Base-by-base conservation (phyloP, 2,329 filamentous ascomycete species). In the Bisporella sp. region DNA sequence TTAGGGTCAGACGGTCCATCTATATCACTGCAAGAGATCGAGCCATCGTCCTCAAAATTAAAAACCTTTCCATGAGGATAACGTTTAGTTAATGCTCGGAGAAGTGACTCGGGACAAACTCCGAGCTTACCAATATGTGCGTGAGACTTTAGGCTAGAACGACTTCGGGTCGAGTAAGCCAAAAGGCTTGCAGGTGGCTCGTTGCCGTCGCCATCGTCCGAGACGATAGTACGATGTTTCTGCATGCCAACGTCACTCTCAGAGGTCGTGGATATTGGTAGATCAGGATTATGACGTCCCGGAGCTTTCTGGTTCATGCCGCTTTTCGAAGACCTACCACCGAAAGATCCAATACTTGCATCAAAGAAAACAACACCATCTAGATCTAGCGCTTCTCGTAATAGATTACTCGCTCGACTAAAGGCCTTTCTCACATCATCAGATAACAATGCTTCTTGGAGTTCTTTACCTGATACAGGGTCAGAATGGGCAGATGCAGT, bases 361-460 rank as follows among this genome's bases (percentile, higher is more conserved):
- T 39, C 35, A 9, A 39, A 11, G 13, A 39, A 39, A 9, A 39
- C 13, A 13, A 13, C 35, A 3, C 35, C 35, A 39, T 39, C 35
- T 9, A 39, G 3, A 11, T 13, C 35, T 39, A 39, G 9, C 9
- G 35, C 35, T 13, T 39, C 9, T 9, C 35, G 35, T 3, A 39
- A 11, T 9, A 39, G 35, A 13, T 13, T 39, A 39, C 35, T 39
- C 9, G 35, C 35, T 39, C 35, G 35, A 31, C 56, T 53, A 46
- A 65, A 64, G 4, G 61, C 55, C 6, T 51, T 42, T 49, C 56
- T 61, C 13, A 63, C 42, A 50, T 64, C 59, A 31, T 50, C 52
- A 29, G 62, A 60, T 13, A 63, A 41, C 2, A 61, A 45, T 1
- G 57, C 57, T 32, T 62, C 58, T 35, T 62, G 60, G 13, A 60